Percentiles rank a stretch among this genome's conserved stretches.
Evolutionary conservation across 805 yeast genomes (phyloP).

Genomic region (Pichia occidentalis): DNA sequence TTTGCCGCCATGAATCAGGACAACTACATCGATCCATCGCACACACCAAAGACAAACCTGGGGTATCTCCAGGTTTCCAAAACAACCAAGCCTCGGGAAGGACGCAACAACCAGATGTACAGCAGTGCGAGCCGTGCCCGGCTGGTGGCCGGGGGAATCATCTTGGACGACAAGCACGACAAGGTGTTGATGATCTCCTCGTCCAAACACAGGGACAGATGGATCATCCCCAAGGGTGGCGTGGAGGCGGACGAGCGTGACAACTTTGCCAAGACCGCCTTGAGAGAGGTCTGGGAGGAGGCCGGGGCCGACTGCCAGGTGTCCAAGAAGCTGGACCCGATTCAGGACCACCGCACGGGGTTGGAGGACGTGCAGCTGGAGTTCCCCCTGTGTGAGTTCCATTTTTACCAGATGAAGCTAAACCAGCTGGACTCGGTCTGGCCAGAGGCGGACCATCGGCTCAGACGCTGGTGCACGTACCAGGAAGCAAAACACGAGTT

Average conservation of each 20-base stretch:
- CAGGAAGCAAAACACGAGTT: slow-evolving; percentile 61
- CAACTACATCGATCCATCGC: slow-evolving; percentile 4
- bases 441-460: slow-evolving; percentile 67
- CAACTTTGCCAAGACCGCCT: slow-evolving; percentile 46
- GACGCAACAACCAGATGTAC: slow-evolving; percentile 56
- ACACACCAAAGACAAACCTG: slow-evolving; percentile 1
- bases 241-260: slow-evolving; percentile 74
- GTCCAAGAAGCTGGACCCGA: slow-evolving; percentile 47
- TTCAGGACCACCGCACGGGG: slow-evolving; percentile 43
- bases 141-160: slow-evolving; percentile 88
- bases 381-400: slow-evolving; percentile 75
- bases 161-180: slow-evolving; percentile 48
- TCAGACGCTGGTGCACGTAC: slow-evolving; percentile 70
- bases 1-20: no score
- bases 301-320: slow-evolving; percentile 80
- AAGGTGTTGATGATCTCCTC: slow-evolving; percentile 78
- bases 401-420: slow-evolving; percentile 73
- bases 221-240: slow-evolving; percentile 97
- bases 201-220: slow-evolving; percentile 55
- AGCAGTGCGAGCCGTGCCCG: slow-evolving; percentile 63
- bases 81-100: slow-evolving; percentile 40
- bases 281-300: slow-evolving; percentile 96
- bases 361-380: background rate
- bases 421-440: slow-evolving; percentile 50
- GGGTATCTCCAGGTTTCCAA: slow-evolving; percentile 18